A percentile compares a stretch with the other conserved stretches of the same genome.
phyloP scores from a whole-genome alignment of 768 basidiomycete genomes.

The Coprinopsis strossmayeri region DNA sequence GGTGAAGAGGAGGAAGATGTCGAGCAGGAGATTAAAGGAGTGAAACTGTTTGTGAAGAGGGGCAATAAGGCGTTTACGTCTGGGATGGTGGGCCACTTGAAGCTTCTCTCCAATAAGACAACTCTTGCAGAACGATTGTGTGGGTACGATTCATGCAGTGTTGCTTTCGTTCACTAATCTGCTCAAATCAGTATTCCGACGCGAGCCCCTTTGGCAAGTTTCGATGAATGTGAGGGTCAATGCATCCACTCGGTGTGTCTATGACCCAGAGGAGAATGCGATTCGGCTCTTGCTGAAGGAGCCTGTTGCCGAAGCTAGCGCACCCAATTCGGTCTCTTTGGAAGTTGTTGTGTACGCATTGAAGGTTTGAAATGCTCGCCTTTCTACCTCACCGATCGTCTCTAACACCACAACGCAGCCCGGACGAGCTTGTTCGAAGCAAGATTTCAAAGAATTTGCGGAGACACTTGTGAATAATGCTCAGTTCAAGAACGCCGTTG shows the following conservation, averaged over 20 bases:
- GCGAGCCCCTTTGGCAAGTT: constrained; percentile 64
- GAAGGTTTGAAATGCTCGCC: constrained; percentile 34
- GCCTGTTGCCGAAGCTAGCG: constrained; percentile 19
- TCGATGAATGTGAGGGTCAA: constrained; percentile 59
- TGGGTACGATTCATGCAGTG: constrained; percentile 23
- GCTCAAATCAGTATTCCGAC: constrained; percentile 54
- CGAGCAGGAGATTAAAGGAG: constrained; percentile 50
- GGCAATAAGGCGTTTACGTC: constrained; percentile 51
- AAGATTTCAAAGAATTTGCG: constrained; percentile 50
- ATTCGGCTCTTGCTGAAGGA: constrained; percentile 53
- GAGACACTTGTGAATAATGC: constrained; percentile 33
- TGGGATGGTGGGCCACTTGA: constrained; percentile 55
- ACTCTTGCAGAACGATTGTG: constrained; percentile 40
- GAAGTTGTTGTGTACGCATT: constrained; percentile 59
- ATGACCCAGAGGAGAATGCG: constrained; percentile 47
- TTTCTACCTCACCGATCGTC: neutral
- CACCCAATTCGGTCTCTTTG: constrained; percentile 2
- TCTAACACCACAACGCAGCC: constrained; percentile 23
- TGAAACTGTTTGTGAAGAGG: constrained; percentile 53
- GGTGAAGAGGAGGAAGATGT: constrained; percentile 64
- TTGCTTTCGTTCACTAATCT: neutral
- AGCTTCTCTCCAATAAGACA: constrained; percentile 42
- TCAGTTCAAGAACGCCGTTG: constrained; percentile 25
- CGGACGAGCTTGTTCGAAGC: constrained; percentile 40
- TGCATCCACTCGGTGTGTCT: constrained; percentile 50